Percentiles rank a stretch among this genome's conserved stretches.
Conservation (phyloP, 225 moss, liverwort and hornwort genomes). For the Thuidium tamariscinum region DNA sequence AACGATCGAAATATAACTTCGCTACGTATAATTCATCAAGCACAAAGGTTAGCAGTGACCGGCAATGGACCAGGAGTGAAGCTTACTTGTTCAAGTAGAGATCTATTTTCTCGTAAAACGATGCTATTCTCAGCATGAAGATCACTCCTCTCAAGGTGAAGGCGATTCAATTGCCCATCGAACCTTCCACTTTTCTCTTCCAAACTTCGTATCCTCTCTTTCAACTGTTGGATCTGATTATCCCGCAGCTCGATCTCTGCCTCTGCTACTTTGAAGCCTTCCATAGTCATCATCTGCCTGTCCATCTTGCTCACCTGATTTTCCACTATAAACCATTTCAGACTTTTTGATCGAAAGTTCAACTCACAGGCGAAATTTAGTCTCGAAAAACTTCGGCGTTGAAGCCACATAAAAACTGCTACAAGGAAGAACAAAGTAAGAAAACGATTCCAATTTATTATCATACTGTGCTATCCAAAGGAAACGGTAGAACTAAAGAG, state of each 20-base stretch:
- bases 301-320: conserved; percentile 59
- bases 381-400: not conserved
- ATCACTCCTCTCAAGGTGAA: conserved; percentile 30
- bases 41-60: not conserved
- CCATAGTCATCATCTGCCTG: conserved; percentile 45
- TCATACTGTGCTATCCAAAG: not conserved
- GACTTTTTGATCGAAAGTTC: not conserved
- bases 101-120: conserved; percentile 55
- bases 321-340: conserved; percentile 27
- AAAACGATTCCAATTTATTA: not conserved
- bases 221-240: conserved; percentile 51
- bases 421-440: not conserved
- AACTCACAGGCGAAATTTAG: not conserved
- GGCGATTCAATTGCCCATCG: conserved; percentile 40
- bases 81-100: conserved; percentile 65
- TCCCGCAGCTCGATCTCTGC: conserved; percentile 51
- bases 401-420: not conserved
- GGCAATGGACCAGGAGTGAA: not conserved
- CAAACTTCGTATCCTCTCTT: conserved; percentile 39
- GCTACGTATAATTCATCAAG: not conserved
- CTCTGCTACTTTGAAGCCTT: conserved; percentile 43
- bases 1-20: not conserved
- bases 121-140: conserved; percentile 57
- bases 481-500: not conserved
- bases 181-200: conserved; percentile 51